Conservation (phyloP, 208 protist genomes). For the Trichomonas gallinae region DNA sequence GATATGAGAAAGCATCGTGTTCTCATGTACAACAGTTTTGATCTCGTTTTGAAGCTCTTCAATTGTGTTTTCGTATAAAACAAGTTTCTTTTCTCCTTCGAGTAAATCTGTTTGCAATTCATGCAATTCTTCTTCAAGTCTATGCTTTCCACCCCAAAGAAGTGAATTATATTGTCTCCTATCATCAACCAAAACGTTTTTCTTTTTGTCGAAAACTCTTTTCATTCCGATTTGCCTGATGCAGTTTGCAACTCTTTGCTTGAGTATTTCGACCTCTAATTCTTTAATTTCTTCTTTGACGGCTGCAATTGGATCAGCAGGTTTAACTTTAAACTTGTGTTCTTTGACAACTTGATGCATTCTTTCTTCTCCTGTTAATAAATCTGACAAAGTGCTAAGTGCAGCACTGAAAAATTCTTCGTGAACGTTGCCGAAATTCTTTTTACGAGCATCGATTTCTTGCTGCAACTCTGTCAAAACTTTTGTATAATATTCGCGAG, state of each 20-base stretch:
- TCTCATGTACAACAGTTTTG: background rate
- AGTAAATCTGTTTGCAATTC: background rate
- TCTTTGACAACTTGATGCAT: background rate
- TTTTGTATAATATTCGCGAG: background rate
- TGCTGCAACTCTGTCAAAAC: background rate
- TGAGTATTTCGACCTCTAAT: background rate
- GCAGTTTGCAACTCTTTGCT: background rate
- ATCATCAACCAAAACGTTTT: background rate
- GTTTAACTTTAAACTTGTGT: background rate
- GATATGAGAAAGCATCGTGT: background rate
- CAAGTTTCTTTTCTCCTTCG: background rate
- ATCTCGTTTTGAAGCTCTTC: background rate
- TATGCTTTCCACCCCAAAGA: background rate
- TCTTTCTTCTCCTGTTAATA: background rate
- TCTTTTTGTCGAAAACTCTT: background rate
- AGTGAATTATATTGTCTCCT: background rate
- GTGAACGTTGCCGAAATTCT: background rate
- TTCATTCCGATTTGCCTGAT: background rate
- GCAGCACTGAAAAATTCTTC: background rate
- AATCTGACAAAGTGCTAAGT: background rate
- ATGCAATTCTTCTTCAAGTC: background rate
- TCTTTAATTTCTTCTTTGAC: background rate
- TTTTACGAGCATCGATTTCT: background rate
- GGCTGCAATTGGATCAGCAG: background rate
- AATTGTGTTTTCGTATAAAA: background rate